Conservation (phyloP, 176 grass and related monocot species). For the Eragrostis nindensis region DNA sequence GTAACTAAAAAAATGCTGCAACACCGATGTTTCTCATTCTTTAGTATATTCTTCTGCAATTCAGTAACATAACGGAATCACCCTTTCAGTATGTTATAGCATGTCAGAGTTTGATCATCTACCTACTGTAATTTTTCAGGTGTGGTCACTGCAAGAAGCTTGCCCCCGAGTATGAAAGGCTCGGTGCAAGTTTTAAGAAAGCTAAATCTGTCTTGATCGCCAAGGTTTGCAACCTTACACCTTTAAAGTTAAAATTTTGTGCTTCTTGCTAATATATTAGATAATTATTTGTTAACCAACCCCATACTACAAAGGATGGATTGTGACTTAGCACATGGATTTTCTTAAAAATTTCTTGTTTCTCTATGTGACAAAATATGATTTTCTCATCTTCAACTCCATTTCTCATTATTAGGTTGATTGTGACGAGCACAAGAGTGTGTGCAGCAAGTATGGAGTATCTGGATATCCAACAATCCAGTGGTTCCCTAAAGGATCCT, state of each 20-base stretch:
- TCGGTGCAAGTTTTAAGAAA: constrained; percentile 90
- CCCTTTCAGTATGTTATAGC: neutral
- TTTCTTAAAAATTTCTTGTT: constrained; percentile 16
- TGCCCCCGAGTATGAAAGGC: constrained; percentile 89
- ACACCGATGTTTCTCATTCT: neutral
- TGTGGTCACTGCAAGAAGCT: constrained; percentile 97
- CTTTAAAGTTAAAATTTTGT: neutral
- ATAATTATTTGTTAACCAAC: neutral
- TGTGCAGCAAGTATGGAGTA: constrained; percentile 91
- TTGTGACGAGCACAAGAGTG: constrained; percentile 78
- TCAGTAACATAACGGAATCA: neutral
- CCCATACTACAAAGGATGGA: neutral
- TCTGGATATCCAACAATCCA: constrained; percentile 90
- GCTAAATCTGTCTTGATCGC: constrained; percentile 82
- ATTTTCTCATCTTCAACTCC: neutral
- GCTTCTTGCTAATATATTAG: no score
- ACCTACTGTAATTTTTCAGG: constrained; percentile 43
- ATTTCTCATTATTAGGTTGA: constrained; percentile 61
- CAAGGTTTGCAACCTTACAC: constrained; percentile 41
- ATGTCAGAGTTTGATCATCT: neutral
- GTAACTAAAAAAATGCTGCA: neutral
- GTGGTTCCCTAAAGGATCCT: constrained; percentile 88
- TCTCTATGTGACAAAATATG: neutral
- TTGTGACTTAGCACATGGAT: neutral
- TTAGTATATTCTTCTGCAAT: neutral